Evolutionary conservation across 2,329 filamentous ascomycete species (phyloP), one percentile per base, ranked within the genome.

Genomic region (Phialocephala subalpina): DNA sequence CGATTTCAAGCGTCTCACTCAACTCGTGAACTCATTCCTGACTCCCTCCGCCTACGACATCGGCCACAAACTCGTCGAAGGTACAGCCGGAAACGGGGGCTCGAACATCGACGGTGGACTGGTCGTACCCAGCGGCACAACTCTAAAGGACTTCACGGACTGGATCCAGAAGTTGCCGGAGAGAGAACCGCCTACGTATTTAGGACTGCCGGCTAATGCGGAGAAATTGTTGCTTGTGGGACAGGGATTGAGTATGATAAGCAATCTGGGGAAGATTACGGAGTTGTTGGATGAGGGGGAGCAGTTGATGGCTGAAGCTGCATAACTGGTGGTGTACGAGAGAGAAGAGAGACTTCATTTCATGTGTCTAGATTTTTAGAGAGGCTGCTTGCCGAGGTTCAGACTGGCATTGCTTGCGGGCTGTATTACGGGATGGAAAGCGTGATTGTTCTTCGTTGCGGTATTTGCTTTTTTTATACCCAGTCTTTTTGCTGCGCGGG

Each of bases 151-250:
- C 75, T 98, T 98, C 77, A 90, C 91, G 79, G 85, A 86, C 42
- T 99, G 97, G 97, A 93, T 99, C 68, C 92, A 97, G 74, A 88
- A 88, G 67, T 83, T 99, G 68, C 96, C 96, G 0, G 96, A 99
- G 84, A 89, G 96, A 74, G 96, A 99, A 79, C 97, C 97, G 33
- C 96, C 96, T 4, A 97, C 94, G 0, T 99, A 97, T 77, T 84
- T 99, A 18, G 97, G 96, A 25, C 80, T 99, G 72, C 96, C 96
- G 40, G 93, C 93, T 33, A 97, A 99, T 78, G 96, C 96, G 22
- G 96, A 99, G 88, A 99, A 98, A 81, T 78, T 99, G 77, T 80
- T 99, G 73, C 85, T 99, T 36, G 92, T 97, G 16, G 94, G 93
- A 2, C 89, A 97, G 75, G 97, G 95, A 52, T 87, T 88, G 76